A percentile compares a stretch with the other conserved stretches of the same genome.
Conservation (phyloP, 2,329 filamentous ascomycete species). For the Scytalidium sp. region DNA sequence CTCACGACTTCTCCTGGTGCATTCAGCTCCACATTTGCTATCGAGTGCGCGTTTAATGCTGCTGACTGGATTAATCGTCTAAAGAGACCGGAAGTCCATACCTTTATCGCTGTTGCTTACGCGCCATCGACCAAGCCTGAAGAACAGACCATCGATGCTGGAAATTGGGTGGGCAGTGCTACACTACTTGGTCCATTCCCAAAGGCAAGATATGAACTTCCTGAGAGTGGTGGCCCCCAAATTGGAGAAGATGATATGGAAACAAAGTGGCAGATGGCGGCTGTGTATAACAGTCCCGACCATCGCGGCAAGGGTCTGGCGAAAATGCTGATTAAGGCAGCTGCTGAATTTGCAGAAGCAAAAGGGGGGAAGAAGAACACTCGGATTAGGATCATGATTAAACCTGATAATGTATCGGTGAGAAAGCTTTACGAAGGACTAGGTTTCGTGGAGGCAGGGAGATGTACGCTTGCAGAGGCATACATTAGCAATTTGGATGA, state of each 20-base stretch:
- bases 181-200: slow-evolving; percentile 28
- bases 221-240: slow-evolving; percentile 19
- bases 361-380: slow-evolving; percentile 3
- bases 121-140: slow-evolving; percentile 6
- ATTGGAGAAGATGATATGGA: slow-evolving; percentile 21
- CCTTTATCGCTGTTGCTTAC: slow-evolving; percentile 28
- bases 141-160: slow-evolving; percentile 16
- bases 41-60: slow-evolving; percentile 23
- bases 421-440: slow-evolving; percentile 24
- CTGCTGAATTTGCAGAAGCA: slow-evolving; percentile 18
- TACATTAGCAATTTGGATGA: slow-evolving; percentile 27
- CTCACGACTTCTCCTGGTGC: slow-evolving; percentile 23
- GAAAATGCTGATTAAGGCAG: slow-evolving; percentile 17
- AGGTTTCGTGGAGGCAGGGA: slow-evolving; percentile 26
- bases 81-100: slow-evolving; percentile 17
- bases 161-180: slow-evolving; percentile 29
- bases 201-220: slow-evolving; percentile 19
- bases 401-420: slow-evolving; percentile 23
- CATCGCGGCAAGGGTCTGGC: slow-evolving; percentile 19
- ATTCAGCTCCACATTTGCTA: slow-evolving; percentile 29
- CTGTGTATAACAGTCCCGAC: slow-evolving; percentile 18
- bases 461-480: slow-evolving; percentile 27
- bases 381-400: slow-evolving; percentile 27
- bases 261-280: slow-evolving; percentile 22
- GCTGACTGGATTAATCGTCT: slow-evolving; percentile 25